phyloP scores from a whole-genome alignment of 2,329 filamentous ascomycete genomes.

The Ophiostoma sp. region DNA sequence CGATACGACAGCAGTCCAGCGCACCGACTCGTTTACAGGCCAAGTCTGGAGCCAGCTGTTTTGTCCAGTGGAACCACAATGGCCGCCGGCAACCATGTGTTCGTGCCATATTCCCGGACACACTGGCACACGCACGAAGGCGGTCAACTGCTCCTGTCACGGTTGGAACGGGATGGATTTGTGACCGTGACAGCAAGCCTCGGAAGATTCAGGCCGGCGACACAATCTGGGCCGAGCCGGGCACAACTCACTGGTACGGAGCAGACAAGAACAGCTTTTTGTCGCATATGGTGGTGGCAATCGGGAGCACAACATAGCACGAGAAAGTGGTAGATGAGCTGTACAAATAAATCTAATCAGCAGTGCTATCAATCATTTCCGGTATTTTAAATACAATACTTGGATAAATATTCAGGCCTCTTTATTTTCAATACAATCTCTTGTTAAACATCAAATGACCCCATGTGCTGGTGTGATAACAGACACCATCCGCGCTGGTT shows the following conservation, averaged over 20 bases:
- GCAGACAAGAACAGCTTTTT: background rate
- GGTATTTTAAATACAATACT: too few relatives aligned
- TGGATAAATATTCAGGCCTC: too few relatives aligned
- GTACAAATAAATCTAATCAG: background rate
- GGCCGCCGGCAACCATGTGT: background rate
- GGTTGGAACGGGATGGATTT: background rate
- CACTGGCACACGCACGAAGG: background rate
- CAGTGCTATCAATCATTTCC: too few relatives aligned
- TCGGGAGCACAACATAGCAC: background rate
- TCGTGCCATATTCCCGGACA: background rate
- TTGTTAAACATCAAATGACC: too few relatives aligned
- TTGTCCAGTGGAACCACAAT: background rate
- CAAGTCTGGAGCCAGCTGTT: background rate
- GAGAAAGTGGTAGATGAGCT: background rate
- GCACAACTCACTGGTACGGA: background rate
- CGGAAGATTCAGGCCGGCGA: background rate
- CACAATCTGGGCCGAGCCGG: background rate
- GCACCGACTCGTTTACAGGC: background rate
- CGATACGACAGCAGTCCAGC: background rate
- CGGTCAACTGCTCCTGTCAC: background rate
- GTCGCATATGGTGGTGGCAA: background rate
- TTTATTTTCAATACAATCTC: too few relatives aligned
- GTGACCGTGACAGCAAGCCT: background rate
- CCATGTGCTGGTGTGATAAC: background rate
- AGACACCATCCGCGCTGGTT: background rate